Evolutionary conservation across 257 asterid genomes (phyloP).

Genomic region (Cinchona pubescens): DNA sequence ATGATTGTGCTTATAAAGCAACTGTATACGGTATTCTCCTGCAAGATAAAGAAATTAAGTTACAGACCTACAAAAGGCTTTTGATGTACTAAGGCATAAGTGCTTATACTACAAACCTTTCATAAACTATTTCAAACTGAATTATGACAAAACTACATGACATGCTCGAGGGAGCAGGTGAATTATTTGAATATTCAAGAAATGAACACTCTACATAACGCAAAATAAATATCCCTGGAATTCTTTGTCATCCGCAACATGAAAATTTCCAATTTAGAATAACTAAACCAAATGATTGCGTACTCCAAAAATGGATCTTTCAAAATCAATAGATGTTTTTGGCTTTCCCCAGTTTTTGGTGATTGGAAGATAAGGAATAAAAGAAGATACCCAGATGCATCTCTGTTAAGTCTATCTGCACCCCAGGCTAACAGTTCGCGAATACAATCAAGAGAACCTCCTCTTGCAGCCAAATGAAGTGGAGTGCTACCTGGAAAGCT

Average conservation of each 20-base stretch:
- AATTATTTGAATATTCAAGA: not conserved
- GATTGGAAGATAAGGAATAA: not conserved
- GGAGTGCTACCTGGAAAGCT: slow-evolving; percentile 89
- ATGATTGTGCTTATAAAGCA: slow-evolving; percentile 69
- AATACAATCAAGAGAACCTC: slow-evolving; percentile 90
- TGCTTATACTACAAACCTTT: not conserved
- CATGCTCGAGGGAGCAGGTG: not conserved
- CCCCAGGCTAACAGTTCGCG: slow-evolving; percentile 96
- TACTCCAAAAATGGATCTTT: not conserved
- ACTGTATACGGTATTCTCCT: slow-evolving; percentile 90
- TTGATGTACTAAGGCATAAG: not conserved
- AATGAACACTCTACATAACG: not conserved
- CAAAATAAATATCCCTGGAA: too few relatives aligned
- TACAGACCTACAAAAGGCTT: not conserved
- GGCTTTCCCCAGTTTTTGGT: not conserved
- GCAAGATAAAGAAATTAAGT: slow-evolving; percentile 12
- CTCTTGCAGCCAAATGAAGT: slow-evolving; percentile 98
- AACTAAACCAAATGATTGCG: not conserved
- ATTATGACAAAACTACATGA: not conserved
- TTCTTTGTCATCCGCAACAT: not conserved
- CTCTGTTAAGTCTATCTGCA: slow-evolving; percentile 81
- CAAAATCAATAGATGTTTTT: not conserved
- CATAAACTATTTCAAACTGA: not conserved
- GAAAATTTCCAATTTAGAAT: not conserved
- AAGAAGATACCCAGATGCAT: slow-evolving; percentile 66